Evolutionary conservation across 2,329 filamentous ascomycete genomes (phyloP).

Genomic region (Aspergillus ochraceoroseus): DNA sequence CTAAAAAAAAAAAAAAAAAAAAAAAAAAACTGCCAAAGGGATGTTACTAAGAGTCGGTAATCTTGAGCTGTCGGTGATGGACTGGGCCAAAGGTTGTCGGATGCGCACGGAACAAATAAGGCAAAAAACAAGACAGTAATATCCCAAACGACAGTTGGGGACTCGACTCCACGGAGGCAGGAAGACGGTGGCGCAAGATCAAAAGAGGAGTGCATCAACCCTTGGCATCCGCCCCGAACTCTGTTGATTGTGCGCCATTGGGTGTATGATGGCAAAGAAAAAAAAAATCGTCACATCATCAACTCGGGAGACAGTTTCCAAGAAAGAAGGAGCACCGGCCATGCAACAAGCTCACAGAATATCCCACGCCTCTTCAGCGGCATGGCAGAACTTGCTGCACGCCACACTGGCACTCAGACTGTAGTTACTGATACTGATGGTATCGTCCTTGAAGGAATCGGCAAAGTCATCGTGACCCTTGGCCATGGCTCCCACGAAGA

Average conservation of each 20-base stretch:
- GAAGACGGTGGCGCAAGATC: constrained; percentile 7
- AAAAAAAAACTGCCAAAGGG: constrained; percentile 1
- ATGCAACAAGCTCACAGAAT: constrained; percentile 65
- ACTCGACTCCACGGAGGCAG: constrained; percentile 5
- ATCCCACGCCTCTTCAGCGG: constrained; percentile 92
- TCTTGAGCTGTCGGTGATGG: not conserved
- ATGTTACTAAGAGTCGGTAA: constrained; percentile 11
- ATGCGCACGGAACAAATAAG: constrained; percentile 14
- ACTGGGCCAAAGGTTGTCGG: constrained; percentile 1
- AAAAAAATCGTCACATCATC: constrained; percentile 32
- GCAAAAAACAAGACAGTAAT: constrained; percentile 16
- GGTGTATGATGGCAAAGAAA: constrained; percentile 23
- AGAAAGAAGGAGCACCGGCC: constrained; percentile 3
- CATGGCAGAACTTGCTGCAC: constrained; percentile 99
- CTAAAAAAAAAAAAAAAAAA: no score
- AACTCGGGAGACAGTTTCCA: constrained; percentile 15
- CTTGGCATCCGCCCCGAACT: constrained; percentile 11
- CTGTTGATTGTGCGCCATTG: constrained; percentile 14
- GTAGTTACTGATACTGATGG: constrained; percentile 97
- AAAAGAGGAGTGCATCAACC: constrained; percentile 6
- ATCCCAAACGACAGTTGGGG: constrained; percentile 11
- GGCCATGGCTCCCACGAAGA: constrained; percentile 97
- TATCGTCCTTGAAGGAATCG: constrained; percentile 89
- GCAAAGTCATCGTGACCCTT: constrained; percentile 95
- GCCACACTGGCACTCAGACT: constrained; percentile 95